Percentiles rank a stretch among this genome's conserved stretches.
Evolutionary conservation across 2,329 filamentous ascomycete genomes (phyloP).

Genomic region (Aspergillus tubingensis): DNA sequence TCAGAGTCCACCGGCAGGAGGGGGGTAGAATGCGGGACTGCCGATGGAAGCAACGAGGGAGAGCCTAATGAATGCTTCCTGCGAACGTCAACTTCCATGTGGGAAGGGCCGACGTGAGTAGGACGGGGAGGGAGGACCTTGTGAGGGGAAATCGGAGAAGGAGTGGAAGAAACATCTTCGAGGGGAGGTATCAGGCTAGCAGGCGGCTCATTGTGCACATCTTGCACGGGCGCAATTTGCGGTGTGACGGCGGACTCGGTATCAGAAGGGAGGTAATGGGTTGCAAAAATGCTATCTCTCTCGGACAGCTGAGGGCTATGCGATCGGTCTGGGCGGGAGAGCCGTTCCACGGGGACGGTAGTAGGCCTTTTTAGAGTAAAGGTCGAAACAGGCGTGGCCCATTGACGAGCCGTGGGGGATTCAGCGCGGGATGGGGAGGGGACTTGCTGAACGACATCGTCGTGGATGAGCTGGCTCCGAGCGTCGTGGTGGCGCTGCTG

Average conservation of each 20-base stretch:
- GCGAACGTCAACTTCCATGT: constrained; percentile 43
- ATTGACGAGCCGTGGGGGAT: constrained; percentile 41
- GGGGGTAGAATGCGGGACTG: constrained; percentile 25
- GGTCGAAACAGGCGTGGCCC: constrained; percentile 31
- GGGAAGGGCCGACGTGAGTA: constrained; percentile 32
- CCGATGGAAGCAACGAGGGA: constrained; percentile 29
- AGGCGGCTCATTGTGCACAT: constrained; percentile 32
- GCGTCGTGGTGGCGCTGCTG: constrained; percentile 40
- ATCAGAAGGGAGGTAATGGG: constrained; percentile 58
- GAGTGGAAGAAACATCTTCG: constrained; percentile 34
- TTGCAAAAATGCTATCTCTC: constrained; percentile 65
- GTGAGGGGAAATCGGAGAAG: constrained; percentile 27
- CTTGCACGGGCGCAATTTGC: constrained; percentile 36
- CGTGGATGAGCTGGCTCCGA: constrained; percentile 33
- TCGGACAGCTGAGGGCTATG: constrained; percentile 59
- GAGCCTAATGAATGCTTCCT: constrained; percentile 34
- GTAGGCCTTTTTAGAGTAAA: constrained; percentile 40
- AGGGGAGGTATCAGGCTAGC: constrained; percentile 34
- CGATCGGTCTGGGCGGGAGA: constrained; percentile 27
- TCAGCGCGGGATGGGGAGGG: constrained; percentile 37
- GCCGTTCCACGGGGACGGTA: constrained; percentile 34
- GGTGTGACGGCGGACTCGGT: constrained; percentile 45
- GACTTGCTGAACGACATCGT: constrained; percentile 30
- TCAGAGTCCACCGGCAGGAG: constrained; percentile 31
- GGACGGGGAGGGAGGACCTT: constrained; percentile 34